phyloP scores from a whole-genome alignment of 305 asterid genomes.

The Solanum aculeatissimum region DNA sequence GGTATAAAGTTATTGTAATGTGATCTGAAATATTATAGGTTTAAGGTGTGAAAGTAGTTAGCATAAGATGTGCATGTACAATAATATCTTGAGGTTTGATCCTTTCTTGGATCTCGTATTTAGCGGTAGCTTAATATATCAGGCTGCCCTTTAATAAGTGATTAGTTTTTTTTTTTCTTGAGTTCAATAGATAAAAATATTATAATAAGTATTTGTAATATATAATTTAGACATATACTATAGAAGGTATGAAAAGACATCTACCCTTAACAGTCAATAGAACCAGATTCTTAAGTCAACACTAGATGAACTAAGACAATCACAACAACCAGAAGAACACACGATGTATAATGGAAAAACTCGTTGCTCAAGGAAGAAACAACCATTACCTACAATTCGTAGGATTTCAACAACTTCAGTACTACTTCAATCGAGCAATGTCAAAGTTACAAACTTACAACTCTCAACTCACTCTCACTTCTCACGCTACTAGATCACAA shows the following conservation, averaged over 20 bases:
- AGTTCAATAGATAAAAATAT: neutral
- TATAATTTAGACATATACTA: neutral
- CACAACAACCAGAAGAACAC: no score
- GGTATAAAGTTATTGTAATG: neutral
- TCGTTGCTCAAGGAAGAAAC: no score
- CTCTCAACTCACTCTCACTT: no score
- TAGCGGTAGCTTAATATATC: neutral
- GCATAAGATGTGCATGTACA: neutral
- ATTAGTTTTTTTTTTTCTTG: neutral
- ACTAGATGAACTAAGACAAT: no score
- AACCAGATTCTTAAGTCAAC: no score
- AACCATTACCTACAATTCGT: no score
- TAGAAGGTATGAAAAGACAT: neutral
- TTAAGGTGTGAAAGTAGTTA: neutral
- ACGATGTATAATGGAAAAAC: no score
- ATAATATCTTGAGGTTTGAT: neutral
- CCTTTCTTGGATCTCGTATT: neutral
- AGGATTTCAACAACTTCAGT: no score
- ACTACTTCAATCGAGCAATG: no score
- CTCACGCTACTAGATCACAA: no score
- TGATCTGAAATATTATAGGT: neutral
- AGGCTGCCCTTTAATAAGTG: neutral
- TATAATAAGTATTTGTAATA: neutral
- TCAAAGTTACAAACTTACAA: no score
- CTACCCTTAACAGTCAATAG: no score